phyloP scores from a whole-genome alignment of 345 rosid genomes.

The Ceriops decandra region DNA sequence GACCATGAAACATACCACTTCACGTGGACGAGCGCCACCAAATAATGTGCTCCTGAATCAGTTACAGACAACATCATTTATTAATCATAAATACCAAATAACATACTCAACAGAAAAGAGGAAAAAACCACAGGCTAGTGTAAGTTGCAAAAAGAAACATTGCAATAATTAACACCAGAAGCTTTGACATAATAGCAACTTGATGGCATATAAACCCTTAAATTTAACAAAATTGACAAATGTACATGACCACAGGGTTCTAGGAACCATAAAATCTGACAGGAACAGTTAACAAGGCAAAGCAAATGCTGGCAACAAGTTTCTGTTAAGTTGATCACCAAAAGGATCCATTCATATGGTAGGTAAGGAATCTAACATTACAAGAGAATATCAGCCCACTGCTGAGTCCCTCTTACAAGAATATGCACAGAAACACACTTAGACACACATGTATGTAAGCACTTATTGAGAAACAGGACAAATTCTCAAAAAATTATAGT shows the following conservation, averaged over 20 bases:
- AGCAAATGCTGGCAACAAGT: background rate
- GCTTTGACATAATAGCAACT: background rate
- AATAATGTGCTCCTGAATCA: conserved; percentile 27
- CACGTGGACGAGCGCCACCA: conserved; percentile 26
- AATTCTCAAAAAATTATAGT: no score
- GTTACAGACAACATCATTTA: background rate
- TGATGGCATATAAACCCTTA: background rate
- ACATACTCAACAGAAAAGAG: no score
- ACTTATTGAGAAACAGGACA: no score
- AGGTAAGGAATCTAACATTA: no score
- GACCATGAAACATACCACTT: conserved; percentile 15
- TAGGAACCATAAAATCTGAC: background rate
- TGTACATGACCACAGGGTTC: no score
- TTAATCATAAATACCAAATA: background rate
- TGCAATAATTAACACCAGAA: background rate
- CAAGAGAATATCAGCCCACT: no score
- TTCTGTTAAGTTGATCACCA: background rate
- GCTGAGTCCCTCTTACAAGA: no score
- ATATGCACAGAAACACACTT: no score
- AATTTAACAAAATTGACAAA: background rate
- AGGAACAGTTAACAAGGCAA: background rate
- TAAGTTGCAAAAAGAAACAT: background rate
- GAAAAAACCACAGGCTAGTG: no score
- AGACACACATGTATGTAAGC: no score
- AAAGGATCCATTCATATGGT: no score